Base-by-base conservation (phyloP, 2,329 filamentous ascomycete genomes). In the Cadophora malorum region DNA sequence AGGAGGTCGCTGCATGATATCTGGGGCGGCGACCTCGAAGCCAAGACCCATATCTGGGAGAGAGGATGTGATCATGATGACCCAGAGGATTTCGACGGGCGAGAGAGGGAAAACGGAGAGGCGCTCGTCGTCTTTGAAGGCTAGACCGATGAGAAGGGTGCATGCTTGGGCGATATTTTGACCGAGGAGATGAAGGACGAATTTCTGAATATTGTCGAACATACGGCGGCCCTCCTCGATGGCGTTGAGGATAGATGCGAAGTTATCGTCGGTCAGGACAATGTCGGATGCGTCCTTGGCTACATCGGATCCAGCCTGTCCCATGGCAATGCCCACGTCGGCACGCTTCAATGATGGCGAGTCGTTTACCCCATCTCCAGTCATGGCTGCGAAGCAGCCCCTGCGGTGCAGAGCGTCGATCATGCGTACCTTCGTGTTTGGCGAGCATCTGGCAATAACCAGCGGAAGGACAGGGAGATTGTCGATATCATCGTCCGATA, bases 61-160 rank as follows among this genome's bases (percentile, higher is more conserved):
- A 1, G 90, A 92, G 50, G 92, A 95, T 0, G 94, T 97, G 65
- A 96, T 86, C 91, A 97, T 95, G 79, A 97, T 97, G 78, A 97
- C 93, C 93, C 93, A 97, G 68, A 97, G 86, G 70, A 97, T 95
- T 74, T 97, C 90, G 12, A 97, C 88, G 0, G 94, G 93, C 0
- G 92, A 89, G 55, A 97, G 87, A 4, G 93, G 94, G 79, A 96
- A 97, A 10, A 97, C 93, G 0, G 93, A 96, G 69, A 92, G 85
- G 9, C 87, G 85, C 10, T 83, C 81, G 2, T 79, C 72, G 76
- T 97, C 94, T 75, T 93, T 91, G 81, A 97, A 96, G 0, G 85
- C 91, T 4, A 97, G 87, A 64, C 94, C 94, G 49, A 93, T 89
- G 31, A 97, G 88, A 19, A 97, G 83, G 0, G 93, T 89, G 70